Percentiles rank a stretch among this genome's conserved stretches.
phyloP scores from a whole-genome alignment of 1,284 basidiomycete genomes.

The Amylostereum areolatum region DNA sequence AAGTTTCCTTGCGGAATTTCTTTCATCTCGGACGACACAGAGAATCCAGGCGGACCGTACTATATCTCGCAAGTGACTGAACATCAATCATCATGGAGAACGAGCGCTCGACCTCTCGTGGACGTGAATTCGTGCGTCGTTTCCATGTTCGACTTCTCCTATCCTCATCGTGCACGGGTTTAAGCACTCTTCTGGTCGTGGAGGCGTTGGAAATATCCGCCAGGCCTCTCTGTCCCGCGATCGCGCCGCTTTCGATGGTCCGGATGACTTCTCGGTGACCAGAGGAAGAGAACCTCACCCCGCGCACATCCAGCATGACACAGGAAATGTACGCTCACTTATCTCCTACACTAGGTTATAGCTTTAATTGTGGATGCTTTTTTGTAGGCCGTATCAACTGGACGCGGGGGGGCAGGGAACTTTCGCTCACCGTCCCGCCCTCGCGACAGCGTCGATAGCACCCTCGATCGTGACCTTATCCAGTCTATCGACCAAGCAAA shows the following conservation, averaged over 20 bases:
- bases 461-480: slow-evolving; percentile 41
- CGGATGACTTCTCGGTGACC: slow-evolving; percentile 39
- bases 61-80: too few relatives aligned
- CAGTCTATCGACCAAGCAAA: slow-evolving; percentile 31
- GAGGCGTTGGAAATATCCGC: slow-evolving; percentile 64
- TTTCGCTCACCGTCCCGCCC: slow-evolving; percentile 68
- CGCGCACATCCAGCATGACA: slow-evolving; percentile 21
- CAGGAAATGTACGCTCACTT: slow-evolving; percentile 23
- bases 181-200: slow-evolving; percentile 58
- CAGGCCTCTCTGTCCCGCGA: slow-evolving; percentile 37
- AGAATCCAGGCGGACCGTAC: too few relatives aligned
- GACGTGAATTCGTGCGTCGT: slow-evolving; percentile 23
- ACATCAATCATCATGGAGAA: too few relatives aligned
- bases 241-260: slow-evolving; percentile 25
- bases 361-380: background rate
- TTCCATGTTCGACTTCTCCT: slow-evolving; percentile 1
- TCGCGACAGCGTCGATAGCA: slow-evolving; percentile 24
- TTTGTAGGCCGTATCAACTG: slow-evolving; percentile 50
- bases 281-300: slow-evolving; percentile 51
- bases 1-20: too few relatives aligned
- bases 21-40: too few relatives aligned
- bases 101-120: slow-evolving; percentile 25
- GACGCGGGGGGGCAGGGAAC: slow-evolving; percentile 76
- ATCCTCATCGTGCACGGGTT: background rate
- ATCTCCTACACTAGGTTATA: slow-evolving; percentile 1